A percentile compares a stretch with the other conserved stretches of the same genome.
These are phyloP conservation scores for Fusarium newnesense DNA, from an alignment of 2,329 filamentous ascomycete genomes.

Conservation along the genomic window DNA sequence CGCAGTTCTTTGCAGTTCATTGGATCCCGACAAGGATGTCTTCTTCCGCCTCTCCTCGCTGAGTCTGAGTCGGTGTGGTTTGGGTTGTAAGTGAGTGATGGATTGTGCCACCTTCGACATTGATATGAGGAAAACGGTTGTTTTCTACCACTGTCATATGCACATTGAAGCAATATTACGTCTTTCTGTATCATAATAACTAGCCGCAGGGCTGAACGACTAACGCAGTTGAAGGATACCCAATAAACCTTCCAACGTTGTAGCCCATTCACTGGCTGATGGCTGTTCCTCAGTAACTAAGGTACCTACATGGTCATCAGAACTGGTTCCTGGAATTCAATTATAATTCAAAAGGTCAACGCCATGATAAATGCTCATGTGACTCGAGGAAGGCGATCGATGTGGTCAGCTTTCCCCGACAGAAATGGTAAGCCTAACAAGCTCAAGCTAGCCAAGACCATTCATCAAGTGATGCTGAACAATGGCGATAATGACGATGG, in stretches of 20 bases:
- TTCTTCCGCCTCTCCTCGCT: constrained; percentile 17
- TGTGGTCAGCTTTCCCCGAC: constrained; percentile 11
- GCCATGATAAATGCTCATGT: constrained; percentile 6
- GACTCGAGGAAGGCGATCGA: constrained; percentile 25
- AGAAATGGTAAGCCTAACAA: constrained; percentile 9
- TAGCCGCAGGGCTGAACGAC: background rate
- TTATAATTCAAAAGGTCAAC: background rate
- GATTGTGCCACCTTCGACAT: constrained; percentile 12
- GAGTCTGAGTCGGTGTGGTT: constrained; percentile 5
- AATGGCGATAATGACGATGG: background rate
- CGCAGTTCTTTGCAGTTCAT: constrained; percentile 6
- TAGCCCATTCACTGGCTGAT: background rate
- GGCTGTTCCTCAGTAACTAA: background rate
- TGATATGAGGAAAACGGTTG: background rate
- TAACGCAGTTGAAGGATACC: background rate
- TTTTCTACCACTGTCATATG: background rate
- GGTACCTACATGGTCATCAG: background rate
- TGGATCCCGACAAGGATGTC: constrained; percentile 5
- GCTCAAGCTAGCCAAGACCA: background rate
- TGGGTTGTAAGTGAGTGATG: constrained; percentile 29
- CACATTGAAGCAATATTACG: background rate
- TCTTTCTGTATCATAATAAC: background rate
- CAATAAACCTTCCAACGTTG: background rate
- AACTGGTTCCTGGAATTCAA: background rate
- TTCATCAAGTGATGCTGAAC: constrained; percentile 9